Evolutionary conservation across 306 rosid species (phyloP).

Genomic region (Cucumis hystrix): DNA sequence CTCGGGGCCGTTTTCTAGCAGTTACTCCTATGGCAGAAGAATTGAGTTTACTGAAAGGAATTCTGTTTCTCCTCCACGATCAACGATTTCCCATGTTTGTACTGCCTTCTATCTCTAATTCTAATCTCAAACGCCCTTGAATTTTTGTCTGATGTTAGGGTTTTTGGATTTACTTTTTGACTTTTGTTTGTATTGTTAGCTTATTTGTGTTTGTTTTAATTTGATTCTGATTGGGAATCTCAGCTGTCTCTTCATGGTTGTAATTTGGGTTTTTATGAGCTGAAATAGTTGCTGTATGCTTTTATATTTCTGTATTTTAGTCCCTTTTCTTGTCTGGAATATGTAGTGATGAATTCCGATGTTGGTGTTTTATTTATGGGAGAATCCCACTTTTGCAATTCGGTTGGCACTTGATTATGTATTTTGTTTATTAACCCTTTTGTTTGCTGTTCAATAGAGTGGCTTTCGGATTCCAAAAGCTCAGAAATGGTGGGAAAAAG

Average conservation of each 20-base stretch:
- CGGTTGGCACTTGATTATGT: not conserved
- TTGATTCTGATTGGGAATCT: not conserved
- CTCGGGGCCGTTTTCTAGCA: not conserved
- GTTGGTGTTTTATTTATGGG: not conserved
- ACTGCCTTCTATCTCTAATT: not conserved
- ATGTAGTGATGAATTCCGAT: not conserved
- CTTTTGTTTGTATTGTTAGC: not conserved
- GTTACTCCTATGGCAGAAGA: not conserved
- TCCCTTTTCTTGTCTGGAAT: not conserved
- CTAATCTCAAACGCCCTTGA: not conserved
- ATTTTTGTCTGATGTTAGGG: not conserved
- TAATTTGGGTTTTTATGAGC: not conserved
- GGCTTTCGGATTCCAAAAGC: slow-evolving; percentile 40
- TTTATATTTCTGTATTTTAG: not conserved
- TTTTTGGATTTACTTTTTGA: not conserved
- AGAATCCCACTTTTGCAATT: not conserved
- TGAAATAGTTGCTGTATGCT: not conserved
- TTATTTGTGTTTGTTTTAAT: not conserved
- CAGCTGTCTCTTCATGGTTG: not conserved
- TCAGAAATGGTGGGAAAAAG: slow-evolving; percentile 90
- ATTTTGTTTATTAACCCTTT: not conserved
- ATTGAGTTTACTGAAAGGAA: not conserved
- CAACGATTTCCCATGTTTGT: not conserved
- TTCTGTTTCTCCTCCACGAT: not conserved
- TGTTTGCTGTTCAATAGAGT: slow-evolving; percentile 20